These are phyloP conservation scores for Aspergillus sp. DNA, from an alignment of 2,329 filamentous ascomycete genomes.

Conservation along the genomic window DNA sequence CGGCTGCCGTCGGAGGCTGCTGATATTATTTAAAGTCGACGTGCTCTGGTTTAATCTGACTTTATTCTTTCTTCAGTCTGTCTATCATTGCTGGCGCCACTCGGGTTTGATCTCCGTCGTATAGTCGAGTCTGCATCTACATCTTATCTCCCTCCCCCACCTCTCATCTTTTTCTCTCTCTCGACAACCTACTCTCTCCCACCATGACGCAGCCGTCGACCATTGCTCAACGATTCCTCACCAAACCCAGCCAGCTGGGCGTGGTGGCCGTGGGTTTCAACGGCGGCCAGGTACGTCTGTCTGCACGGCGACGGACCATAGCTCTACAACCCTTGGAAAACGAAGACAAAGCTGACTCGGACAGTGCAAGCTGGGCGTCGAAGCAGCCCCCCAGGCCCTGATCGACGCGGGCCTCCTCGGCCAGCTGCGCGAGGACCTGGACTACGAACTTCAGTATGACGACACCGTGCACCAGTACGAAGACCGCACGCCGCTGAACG, in stretches of 20 bases:
- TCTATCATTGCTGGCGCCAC: background rate
- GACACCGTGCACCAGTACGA: slow-evolving; percentile 71
- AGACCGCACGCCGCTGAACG: slow-evolving; percentile 57
- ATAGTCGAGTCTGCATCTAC: slow-evolving; percentile 7
- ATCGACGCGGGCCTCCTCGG: slow-evolving; percentile 79
- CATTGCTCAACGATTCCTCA: slow-evolving; percentile 65
- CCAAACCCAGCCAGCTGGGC: slow-evolving; percentile 68
- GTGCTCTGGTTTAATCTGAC: slow-evolving; percentile 2
- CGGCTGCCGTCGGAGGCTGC: slow-evolving; percentile 5
- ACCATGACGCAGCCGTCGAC: slow-evolving; percentile 49
- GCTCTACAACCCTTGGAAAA: background rate
- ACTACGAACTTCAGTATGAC: slow-evolving; percentile 81
- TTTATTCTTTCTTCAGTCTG: slow-evolving; percentile 2
- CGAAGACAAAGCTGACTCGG: slow-evolving; percentile 1
- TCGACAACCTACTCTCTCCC: slow-evolving; percentile 4
- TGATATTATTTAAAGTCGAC: background rate
- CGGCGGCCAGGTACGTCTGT: slow-evolving; percentile 69
- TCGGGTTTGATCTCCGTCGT: slow-evolving; percentile 7
- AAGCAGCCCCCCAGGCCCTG: slow-evolving; percentile 78
- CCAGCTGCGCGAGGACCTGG: slow-evolving; percentile 74
- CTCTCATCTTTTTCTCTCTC: slow-evolving; percentile 1
- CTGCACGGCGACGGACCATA: slow-evolving; percentile 1
- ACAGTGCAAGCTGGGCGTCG: slow-evolving; percentile 82
- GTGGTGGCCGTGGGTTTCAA: slow-evolving; percentile 94
- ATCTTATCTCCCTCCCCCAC: slow-evolving; percentile 13